These are phyloP conservation scores for Setaria italica DNA, from an alignment of 202 grass and related monocot species.

Conservation along the genomic window DNA sequence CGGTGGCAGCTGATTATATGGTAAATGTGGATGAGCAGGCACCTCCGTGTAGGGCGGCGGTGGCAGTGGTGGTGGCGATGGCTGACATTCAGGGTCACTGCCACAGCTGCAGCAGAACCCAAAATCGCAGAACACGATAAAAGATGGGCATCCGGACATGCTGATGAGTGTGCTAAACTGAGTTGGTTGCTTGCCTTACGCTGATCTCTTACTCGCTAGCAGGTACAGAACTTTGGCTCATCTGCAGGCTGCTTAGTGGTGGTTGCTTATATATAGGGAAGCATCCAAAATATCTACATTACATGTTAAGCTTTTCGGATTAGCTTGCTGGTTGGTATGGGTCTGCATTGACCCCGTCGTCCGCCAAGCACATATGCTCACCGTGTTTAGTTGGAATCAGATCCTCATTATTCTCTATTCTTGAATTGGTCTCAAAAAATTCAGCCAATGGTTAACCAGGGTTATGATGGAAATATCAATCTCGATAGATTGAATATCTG, in stretches of 20 bases:
- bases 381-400: constrained; percentile 7
- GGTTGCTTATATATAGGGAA: background rate
- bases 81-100: background rate
- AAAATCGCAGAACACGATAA: background rate
- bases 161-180: background rate
- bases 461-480: background rate
- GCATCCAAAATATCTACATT: background rate
- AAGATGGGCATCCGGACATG: background rate
- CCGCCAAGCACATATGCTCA: background rate
- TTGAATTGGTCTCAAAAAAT: background rate
- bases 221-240: background rate
- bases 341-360: background rate
- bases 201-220: no score
- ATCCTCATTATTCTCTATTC: background rate
- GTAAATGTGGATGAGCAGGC: background rate
- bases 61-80: background rate
- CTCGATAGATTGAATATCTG: background rate
- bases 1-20: background rate
- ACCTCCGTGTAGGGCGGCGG: background rate
- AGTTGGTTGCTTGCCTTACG: background rate
- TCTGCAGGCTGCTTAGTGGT: background rate
- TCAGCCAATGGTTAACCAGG: background rate
- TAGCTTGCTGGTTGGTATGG: background rate
- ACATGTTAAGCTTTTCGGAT: background rate
- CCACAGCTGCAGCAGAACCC: background rate